Percentiles rank a stretch among this genome's conserved stretches.
These are phyloP conservation scores for Lachancea meyersii DNA, from an alignment of 805 yeast species.

Conservation along the genomic window DNA sequence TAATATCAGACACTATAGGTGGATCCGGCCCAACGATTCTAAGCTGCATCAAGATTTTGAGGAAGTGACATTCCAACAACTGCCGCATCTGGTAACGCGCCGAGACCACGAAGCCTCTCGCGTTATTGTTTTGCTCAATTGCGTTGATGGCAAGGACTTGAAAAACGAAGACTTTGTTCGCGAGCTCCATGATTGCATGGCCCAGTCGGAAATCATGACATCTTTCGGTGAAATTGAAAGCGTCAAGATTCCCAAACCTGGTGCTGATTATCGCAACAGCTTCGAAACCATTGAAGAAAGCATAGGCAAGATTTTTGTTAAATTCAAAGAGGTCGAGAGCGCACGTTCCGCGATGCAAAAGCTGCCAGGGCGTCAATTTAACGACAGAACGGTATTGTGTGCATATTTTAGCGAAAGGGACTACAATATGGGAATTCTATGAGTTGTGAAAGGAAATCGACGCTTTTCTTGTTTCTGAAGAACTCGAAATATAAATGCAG, in stretches of 20 bases:
- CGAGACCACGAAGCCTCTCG: slow-evolving; percentile 27
- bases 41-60: slow-evolving; percentile 17
- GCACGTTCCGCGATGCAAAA: slow-evolving; percentile 52
- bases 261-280: slow-evolving; percentile 38
- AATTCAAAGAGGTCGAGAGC: slow-evolving; percentile 46
- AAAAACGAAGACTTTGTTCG: slow-evolving; percentile 42
- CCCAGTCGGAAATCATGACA: slow-evolving; percentile 33
- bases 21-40: slow-evolving; percentile 23
- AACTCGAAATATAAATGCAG: no score
- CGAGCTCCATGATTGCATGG: slow-evolving; percentile 48
- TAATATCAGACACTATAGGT: background rate
- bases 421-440: slow-evolving; percentile 37
- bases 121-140: slow-evolving; percentile 62
- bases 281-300: slow-evolving; percentile 45
- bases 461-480: no score
- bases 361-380: slow-evolving; percentile 60
- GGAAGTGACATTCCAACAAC: slow-evolving; percentile 31
- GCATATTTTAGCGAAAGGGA: slow-evolving; percentile 56
- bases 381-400: slow-evolving; percentile 63
- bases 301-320: slow-evolving; percentile 66
- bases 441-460: background rate
- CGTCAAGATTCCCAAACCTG: slow-evolving; percentile 57
- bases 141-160: slow-evolving; percentile 59
- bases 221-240: slow-evolving; percentile 42
- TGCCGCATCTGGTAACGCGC: slow-evolving; percentile 34